Percentiles rank a stretch among this genome's conserved stretches.
Evolutionary conservation across 306 rosid species (phyloP).

Genomic region (Casuarina glauca): DNA sequence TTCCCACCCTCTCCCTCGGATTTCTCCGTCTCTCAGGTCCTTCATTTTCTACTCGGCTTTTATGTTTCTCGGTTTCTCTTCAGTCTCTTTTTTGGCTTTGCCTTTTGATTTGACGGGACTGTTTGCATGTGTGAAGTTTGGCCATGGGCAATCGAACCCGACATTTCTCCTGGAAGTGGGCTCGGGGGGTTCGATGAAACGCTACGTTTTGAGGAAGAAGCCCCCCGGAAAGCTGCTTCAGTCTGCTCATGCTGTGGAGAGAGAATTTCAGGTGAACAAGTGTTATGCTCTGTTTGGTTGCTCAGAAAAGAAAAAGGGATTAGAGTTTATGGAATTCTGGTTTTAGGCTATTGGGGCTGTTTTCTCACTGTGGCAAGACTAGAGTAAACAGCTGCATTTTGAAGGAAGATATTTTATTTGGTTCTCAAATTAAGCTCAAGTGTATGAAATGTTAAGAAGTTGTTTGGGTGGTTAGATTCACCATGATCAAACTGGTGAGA

Average conservation of each 20-base stretch:
- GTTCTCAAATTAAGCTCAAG: background rate
- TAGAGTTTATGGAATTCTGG: background rate
- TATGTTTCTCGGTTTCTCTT: background rate
- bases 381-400: background rate
- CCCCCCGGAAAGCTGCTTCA: slow-evolving; percentile 76
- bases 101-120: background rate
- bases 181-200: slow-evolving; percentile 44
- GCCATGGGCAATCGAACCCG: slow-evolving; percentile 93
- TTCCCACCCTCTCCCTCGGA: slow-evolving; percentile 63
- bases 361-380: background rate
- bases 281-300: background rate
- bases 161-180: slow-evolving; percentile 78
- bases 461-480: too few relatives aligned
- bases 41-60: background rate
- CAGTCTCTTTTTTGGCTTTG: slow-evolving; percentile 1
- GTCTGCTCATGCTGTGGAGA: slow-evolving; percentile 94
- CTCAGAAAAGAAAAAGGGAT: background rate
- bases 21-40: slow-evolving; percentile 75
- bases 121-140: slow-evolving; percentile 50
- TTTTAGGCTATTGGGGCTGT: background rate
- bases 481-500: too few relatives aligned
- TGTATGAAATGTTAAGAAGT: background rate
- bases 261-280: slow-evolving; percentile 76
- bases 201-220: slow-evolving; percentile 87
- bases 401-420: background rate